Conservation (phyloP, 306 rosid genomes). For the Delonix regia region DNA sequence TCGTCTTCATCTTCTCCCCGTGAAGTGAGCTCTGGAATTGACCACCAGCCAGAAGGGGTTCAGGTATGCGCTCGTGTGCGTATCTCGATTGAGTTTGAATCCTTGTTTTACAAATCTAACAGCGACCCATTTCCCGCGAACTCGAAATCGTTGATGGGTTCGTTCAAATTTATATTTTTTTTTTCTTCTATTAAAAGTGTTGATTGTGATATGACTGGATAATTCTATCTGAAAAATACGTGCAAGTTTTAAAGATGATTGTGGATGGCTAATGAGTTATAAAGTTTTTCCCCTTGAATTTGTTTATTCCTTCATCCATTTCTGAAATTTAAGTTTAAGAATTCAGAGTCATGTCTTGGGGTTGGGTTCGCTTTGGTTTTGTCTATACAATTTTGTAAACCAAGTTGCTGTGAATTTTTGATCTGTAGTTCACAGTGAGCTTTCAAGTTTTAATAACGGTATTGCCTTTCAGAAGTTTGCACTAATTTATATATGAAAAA, state of each 20-base stretch:
- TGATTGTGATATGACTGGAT: background rate
- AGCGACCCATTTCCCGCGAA: slow-evolving; percentile 35
- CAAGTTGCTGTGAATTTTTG: slow-evolving; percentile 27
- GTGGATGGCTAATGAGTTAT: background rate
- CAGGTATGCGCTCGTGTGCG: slow-evolving; percentile 43
- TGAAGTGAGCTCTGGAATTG: slow-evolving; percentile 33
- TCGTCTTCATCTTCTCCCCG: slow-evolving; percentile 45
- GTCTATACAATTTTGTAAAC: slow-evolving; percentile 12
- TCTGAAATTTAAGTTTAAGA: slow-evolving; percentile 29
- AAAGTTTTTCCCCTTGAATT: background rate
- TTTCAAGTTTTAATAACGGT: background rate
- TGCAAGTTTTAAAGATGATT: background rate
- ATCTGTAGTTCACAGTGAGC: slow-evolving; percentile 4
- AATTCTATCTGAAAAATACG: background rate
- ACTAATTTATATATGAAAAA: slow-evolving; percentile 17
- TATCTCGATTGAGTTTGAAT: background rate
- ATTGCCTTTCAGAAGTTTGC: background rate
- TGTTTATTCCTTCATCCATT: slow-evolving; percentile 20
- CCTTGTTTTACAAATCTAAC: slow-evolving; percentile 33
- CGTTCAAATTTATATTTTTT: slow-evolving; percentile 21
- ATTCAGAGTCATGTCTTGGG: slow-evolving; percentile 38
- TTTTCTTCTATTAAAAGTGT: slow-evolving; percentile 2
- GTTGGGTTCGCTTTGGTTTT: slow-evolving; percentile 25
- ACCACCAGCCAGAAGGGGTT: slow-evolving; percentile 9
- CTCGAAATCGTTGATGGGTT: slow-evolving; percentile 26